phyloP scores from a whole-genome alignment of 1,284 basidiomycete species.

The Cutaneotrichosporon cutaneum region DNA sequence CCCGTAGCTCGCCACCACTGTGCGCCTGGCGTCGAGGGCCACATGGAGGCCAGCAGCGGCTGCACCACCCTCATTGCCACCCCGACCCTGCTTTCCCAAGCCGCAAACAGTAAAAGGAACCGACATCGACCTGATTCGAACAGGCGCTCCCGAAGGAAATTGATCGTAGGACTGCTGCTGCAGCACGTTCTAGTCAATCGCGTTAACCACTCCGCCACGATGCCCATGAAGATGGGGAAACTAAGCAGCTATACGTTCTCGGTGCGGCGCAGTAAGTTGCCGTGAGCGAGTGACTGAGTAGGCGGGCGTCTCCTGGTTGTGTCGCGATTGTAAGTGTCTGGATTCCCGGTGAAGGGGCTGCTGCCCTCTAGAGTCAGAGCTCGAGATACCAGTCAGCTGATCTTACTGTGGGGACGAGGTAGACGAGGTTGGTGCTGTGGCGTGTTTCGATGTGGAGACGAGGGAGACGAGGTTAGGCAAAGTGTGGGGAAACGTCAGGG shows the following conservation, averaged over 20 bases:
- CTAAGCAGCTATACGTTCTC: too few relatives aligned
- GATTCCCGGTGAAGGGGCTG: too few relatives aligned
- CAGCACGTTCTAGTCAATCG: constrained; percentile 1
- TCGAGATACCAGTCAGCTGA: too few relatives aligned
- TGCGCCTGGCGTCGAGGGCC: too few relatives aligned
- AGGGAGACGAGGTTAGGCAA: neutral
- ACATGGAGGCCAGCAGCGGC: too few relatives aligned
- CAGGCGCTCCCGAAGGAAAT: constrained; percentile 2
- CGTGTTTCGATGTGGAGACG: neutral
- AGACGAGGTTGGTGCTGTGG: neutral
- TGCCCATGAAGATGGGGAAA: neutral
- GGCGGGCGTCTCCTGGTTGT: too few relatives aligned
- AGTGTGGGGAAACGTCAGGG: neutral
- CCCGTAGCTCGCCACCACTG: too few relatives aligned
- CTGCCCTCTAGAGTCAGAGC: too few relatives aligned
- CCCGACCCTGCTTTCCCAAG: neutral
- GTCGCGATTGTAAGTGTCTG: too few relatives aligned
- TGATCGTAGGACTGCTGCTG: neutral
- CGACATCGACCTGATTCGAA: constrained; percentile 1
- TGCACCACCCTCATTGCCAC: too few relatives aligned
- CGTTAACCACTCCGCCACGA: constrained; percentile 2
- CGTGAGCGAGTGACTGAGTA: too few relatives aligned
- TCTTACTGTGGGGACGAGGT: neutral
- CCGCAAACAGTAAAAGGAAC: neutral
- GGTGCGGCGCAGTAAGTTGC: too few relatives aligned